Evolutionary conservation across 2,329 filamentous ascomycete species (phyloP).

Genomic region (Aureobasidium sp.): DNA sequence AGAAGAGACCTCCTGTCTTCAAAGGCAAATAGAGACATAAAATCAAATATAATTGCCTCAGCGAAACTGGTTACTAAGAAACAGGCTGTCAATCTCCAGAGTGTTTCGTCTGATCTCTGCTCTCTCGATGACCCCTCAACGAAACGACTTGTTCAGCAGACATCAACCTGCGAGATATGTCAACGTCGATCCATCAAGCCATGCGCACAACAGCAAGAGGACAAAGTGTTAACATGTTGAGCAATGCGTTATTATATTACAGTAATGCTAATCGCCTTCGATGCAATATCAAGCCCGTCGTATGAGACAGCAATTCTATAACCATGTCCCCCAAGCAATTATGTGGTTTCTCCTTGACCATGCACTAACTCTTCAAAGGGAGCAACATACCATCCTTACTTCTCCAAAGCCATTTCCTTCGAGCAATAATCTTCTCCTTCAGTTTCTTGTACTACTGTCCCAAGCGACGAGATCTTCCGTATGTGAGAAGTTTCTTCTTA

Average conservation of each 20-base stretch:
- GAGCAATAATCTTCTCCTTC: neutral
- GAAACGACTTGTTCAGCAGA: too few species aligned
- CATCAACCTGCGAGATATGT: too few species aligned
- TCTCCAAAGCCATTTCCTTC: neutral
- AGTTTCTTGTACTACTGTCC: neutral
- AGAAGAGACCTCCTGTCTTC: constrained; percentile 66
- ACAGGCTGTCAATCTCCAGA: too few species aligned
- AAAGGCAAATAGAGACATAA: constrained; percentile 42
- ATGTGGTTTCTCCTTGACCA: neutral
- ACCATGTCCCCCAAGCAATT: neutral
- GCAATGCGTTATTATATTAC: neutral
- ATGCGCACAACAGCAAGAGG: too few species aligned
- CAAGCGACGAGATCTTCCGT: neutral
- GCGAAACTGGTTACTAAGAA: too few species aligned
- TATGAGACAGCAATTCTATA: neutral
- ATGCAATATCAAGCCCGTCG: neutral
- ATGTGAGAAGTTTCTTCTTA: neutral
- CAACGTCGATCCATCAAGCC: too few species aligned
- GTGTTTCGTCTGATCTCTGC: too few species aligned
- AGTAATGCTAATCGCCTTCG: neutral
- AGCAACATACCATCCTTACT: neutral
- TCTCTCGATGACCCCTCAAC: too few species aligned
- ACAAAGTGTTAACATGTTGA: neutral
- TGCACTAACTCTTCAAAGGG: neutral
- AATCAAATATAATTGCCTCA: neutral